Base-by-base conservation (phyloP, 192 early-diverging fungal genomes). In the Mortierella claussenii region DNA sequence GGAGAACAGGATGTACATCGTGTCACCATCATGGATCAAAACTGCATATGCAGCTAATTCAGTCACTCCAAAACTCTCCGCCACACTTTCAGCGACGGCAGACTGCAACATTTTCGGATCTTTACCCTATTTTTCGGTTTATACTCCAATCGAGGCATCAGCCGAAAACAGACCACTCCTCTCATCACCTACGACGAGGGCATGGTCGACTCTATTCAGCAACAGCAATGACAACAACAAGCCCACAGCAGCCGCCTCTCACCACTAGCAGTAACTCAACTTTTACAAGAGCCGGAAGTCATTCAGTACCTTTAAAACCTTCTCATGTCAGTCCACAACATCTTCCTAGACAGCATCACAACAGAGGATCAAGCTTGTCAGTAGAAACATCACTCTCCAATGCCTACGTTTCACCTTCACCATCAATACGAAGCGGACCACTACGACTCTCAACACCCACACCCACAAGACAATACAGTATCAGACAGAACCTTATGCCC, bases 101-200 rank as follows among this genome's bases (percentile, higher is more conserved):
- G 26, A 30, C 43, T n/a, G n/a, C 57, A 0, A 75, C 70, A 47
- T 55, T 76, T 1, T 62, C 73, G 28, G 73, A 76, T 46, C 73
- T 76, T 5, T 76, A 76, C 28, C 63, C 63, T 44, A 33, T 76
- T 1, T 76, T 76, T 28, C 64, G 73, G 7, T 62, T 36, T 8
- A 60, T 76, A 1, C 46, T 76, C 13, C 64, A 67, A 17, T 68
- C 65, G 58, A 51, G 65, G 32, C 42, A 15, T 20, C 24, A 43
- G 18, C 52, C 15, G 2, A 54, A 34, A 18, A 27, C 9, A 54
- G n/a, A 23, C n/a, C 21, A 33, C 20, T 7, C 1, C 7, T 34
- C 11, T 34, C 52, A 23, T 18, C 13, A 3, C 28, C 28, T 17
- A 52, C 50, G 15, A 24, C 47, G 27, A 49, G 5, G 9, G 2